A percentile compares a stretch with the other conserved stretches of the same genome.
Evolutionary conservation across 2,329 filamentous ascomycete species (phyloP).

Genomic region (Fusarium austroafricanum): DNA sequence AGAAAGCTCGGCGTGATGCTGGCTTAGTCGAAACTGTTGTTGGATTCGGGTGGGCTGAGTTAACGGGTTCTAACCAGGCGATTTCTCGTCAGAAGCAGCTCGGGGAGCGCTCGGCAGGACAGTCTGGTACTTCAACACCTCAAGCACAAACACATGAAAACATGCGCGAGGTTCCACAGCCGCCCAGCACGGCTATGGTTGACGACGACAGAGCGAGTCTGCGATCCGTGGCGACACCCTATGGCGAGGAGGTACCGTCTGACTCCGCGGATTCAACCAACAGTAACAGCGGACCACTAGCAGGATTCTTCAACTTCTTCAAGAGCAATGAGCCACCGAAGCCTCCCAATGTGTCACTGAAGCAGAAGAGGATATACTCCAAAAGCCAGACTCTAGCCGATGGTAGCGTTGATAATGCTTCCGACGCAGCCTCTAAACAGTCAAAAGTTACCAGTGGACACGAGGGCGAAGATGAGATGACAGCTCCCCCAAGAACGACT

Average conservation of each 20-base stretch:
- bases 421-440: conserved; percentile 27
- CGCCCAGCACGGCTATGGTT: conserved; percentile 71
- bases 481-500: conserved; percentile 87
- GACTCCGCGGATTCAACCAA: conserved; percentile 49
- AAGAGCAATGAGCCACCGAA: conserved; percentile 66
- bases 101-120: conserved; percentile 48
- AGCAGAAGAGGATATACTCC: conserved; percentile 77
- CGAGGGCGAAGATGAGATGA: conserved; percentile 61
- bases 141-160: conserved; percentile 47
- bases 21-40: conserved; percentile 93
- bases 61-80: conserved; percentile 77
- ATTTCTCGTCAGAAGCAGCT: conserved; percentile 58
- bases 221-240: conserved; percentile 55
- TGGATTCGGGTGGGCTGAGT: conserved; percentile 93
- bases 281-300: conserved; percentile 64
- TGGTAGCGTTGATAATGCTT: conserved; percentile 6
- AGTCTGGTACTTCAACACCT: conserved; percentile 53
- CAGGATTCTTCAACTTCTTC: conserved; percentile 80
- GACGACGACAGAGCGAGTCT: conserved; percentile 74
- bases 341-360: conserved; percentile 62
- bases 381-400: conserved; percentile 74
- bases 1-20: conserved; percentile 92
- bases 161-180: conserved; percentile 75
- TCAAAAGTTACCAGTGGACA: conserved; percentile 63
- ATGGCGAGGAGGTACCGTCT: conserved; percentile 41